phyloP scores from a whole-genome alignment of 2,329 filamentous ascomycete genomes.

The Thielaviopsis musarum region DNA sequence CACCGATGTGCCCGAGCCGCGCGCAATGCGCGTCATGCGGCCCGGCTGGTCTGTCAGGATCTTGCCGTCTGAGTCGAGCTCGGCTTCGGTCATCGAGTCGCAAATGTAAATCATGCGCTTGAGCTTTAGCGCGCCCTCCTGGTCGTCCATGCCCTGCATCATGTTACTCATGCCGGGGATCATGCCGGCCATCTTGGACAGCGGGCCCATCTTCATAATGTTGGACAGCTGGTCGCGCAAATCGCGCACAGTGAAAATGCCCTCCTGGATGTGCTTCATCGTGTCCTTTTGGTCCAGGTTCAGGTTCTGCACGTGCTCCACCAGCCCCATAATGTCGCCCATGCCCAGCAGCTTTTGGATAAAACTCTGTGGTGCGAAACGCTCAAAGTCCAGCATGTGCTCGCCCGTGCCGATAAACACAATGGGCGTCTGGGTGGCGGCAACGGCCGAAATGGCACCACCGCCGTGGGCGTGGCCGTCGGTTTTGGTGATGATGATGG shows the following conservation, averaged over 20 bases:
- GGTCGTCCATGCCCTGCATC: slow-evolving; percentile 93
- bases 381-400: slow-evolving; percentile 87
- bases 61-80: slow-evolving; percentile 90
- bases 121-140: slow-evolving; percentile 82
- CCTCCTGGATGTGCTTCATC: slow-evolving; percentile 96
- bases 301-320: slow-evolving; percentile 90
- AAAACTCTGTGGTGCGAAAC: slow-evolving; percentile 84
- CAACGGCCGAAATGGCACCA: slow-evolving; percentile 93
- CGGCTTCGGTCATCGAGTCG: slow-evolving; percentile 93
- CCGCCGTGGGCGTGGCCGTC: slow-evolving; percentile 91
- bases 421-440: slow-evolving; percentile 89
- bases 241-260: slow-evolving; percentile 89
- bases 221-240: slow-evolving; percentile 89
- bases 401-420: slow-evolving; percentile 97
- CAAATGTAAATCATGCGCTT: slow-evolving; percentile 99
- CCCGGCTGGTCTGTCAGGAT: slow-evolving; percentile 84
- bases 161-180: slow-evolving; percentile 87
- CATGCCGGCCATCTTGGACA: slow-evolving; percentile 97
- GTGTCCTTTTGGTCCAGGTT: slow-evolving; percentile 97
- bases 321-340: slow-evolving; percentile 88
- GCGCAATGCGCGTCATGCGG: slow-evolving; percentile 80
- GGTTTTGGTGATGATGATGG: slow-evolving; percentile 98
- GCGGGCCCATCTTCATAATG: slow-evolving; percentile 98
- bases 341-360: slow-evolving; percentile 88
- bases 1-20: slow-evolving; percentile 79